Base-by-base conservation (phyloP, 805 yeast genomes). In the Kuraishia borneana region DNA sequence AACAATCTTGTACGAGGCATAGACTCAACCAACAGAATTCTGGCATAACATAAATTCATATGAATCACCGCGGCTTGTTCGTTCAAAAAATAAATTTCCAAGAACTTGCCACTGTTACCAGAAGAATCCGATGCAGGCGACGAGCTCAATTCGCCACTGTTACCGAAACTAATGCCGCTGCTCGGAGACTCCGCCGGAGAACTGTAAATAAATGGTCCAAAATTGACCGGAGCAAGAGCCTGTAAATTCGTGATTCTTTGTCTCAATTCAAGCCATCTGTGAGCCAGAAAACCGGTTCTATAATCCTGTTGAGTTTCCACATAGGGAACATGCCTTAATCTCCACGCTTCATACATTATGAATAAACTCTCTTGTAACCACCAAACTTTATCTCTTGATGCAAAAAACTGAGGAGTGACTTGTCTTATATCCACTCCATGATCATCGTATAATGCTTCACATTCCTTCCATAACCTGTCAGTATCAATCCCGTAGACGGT, bases 231-330 rank as follows among this genome's bases (percentile, higher is more conserved):
- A 14, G 26, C 16, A 5, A 13, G 12, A 7, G 7, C 14, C 18
- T 12, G 39, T 27, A 33, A 40, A 7, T 12, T 26, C 22, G 36
- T 37, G 16, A 26, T 30, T 29, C 30, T 26, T 14, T 32, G 33
- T 21, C 33, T 30, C 32, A 40, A 28, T 18, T 35, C 36, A 3
- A 40, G 27, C 43, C 43, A 40, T 27, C 34, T 36, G n/a, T 33
- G 35, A 16, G 31, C 25, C 32, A 40, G 35, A 16, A 19, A 16
- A 21, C 26, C 31, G 14, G 16, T 20, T 12, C 5, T 12, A n/a
- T 26, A 26, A 17, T 40, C 41, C 17, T 32, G 13, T 8, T 31
- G 21, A 1, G 40, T 21, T 14, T 36, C 32, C 7, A 36, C 36
- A 18, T 36, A 40, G 13, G 39, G 36, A 18, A 35, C 33, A 23